phyloP scores from a whole-genome alignment of 495 filamentous ascomycete genomes.

The Penicillium argentinense region DNA sequence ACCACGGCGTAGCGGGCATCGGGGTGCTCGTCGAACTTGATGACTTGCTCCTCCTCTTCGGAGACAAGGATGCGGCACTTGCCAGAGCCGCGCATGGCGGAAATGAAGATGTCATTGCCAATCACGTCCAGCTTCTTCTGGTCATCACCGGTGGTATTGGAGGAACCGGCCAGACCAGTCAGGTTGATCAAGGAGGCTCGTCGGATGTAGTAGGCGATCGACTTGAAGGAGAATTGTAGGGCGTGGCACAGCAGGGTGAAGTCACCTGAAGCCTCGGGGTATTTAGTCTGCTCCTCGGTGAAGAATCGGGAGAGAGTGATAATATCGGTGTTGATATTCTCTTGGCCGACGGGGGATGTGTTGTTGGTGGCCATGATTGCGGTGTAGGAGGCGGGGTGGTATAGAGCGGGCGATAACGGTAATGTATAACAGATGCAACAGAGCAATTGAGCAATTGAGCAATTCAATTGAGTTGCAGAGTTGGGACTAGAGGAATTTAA shows the following conservation, averaged over 20 bases:
- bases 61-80: conserved; percentile 90
- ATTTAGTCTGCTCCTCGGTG: conserved; percentile 90
- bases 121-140: conserved; percentile 99
- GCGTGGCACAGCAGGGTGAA: conserved; percentile 99
- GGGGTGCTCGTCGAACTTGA: conserved; percentile 78
- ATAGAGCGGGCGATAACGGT: not conserved
- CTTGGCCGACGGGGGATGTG: conserved; percentile 49
- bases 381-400: conserved; percentile 10
- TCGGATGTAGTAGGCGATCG: conserved; percentile 98
- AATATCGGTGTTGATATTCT: conserved; percentile 93
- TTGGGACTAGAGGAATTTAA: not conserved
- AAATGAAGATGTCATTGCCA: conserved; percentile 95
- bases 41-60: conserved; percentile 91
- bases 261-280: conserved; percentile 94
- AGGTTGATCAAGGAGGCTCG: conserved; percentile 96
- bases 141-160: conserved; percentile 94
- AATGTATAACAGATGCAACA: not conserved
- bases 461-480: not conserved
- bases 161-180: conserved; percentile 88
- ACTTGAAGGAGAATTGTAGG: conserved; percentile 99
- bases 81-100: conserved; percentile 86
- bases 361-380: conserved; percentile 38
- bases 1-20: conserved; percentile 90
- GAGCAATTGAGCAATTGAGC: too few relatives aligned
- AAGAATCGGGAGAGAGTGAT: conserved; percentile 93